Base-by-base conservation (phyloP, 768 basidiomycete genomes). In the Boletales sp. region DNA sequence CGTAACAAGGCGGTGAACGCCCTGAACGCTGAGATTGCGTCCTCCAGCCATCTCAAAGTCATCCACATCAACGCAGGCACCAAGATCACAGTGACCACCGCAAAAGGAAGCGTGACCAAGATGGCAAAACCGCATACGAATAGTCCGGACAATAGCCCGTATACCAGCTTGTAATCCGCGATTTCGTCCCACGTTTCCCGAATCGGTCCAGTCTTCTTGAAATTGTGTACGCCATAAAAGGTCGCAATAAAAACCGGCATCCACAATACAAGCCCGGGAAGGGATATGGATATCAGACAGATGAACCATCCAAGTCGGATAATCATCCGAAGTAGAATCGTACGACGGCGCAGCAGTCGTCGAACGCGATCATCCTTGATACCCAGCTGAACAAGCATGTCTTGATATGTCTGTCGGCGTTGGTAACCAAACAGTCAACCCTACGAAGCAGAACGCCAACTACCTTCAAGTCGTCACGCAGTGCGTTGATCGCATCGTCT, bases 181-280 rank as follows among this genome's bases (percentile, higher is more conserved):
- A 93, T 90, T 64, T 93, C 90, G 59, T 93, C 91, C 78, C 82
- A 91, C 0, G 88, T 91, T 61, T 93, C 87, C 72, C 86, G 87
- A 34, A 87, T 77, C 1, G 89, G 89, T 0, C 90, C 90, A 0
- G 79, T 84, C 69, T 83, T 85, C 69, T 87, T 89, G 74, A 88
- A 88, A 55, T 83, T 82, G 58, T 77, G 79, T 18, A 87, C 86
- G 2, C 80, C 85, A 58, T 80, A 77, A 56, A 82, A 80, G 1
- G 89, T 86, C 17, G 83, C 82, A 45, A 71, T 55, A 58, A 93
- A 91, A 13, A 93, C 73, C 1, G 92, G 93, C 6, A 81, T 50
- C 93, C 93, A 94, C 37, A 94, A 76, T n/a, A 82, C 31, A 13
- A 93, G 76, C 3, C 92, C 92, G 0, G 90, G 87, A 8, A 88